These are phyloP conservation scores for Lasiodiplodia citricola DNA, from an alignment of 2,329 filamentous ascomycete genomes.

Conservation along the genomic window DNA sequence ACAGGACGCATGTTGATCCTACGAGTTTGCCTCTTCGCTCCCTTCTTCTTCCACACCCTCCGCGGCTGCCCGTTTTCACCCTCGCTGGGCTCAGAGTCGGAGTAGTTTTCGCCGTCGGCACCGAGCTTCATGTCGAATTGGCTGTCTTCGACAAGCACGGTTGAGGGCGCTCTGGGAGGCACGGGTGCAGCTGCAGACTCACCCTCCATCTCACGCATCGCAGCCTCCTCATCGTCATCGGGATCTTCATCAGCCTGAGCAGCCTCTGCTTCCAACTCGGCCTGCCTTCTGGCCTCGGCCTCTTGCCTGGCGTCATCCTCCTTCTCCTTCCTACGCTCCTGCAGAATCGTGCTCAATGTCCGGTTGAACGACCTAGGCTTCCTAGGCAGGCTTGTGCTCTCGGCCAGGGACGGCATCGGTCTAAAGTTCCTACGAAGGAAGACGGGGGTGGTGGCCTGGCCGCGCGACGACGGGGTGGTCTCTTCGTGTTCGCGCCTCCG, in stretches of 20 bases:
- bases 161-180: constrained; percentile 36
- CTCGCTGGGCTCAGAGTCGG: constrained; percentile 66
- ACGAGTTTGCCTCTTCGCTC: constrained; percentile 78
- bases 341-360: constrained; percentile 23
- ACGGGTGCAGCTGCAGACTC: constrained; percentile 40
- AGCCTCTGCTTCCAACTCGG: constrained; percentile 65
- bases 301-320: constrained; percentile 40
- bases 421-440: constrained; percentile 65
- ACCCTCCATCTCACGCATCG: constrained; percentile 72
- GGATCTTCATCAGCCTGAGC: constrained; percentile 36
- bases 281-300: constrained; percentile 51
- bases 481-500: constrained; percentile 48
- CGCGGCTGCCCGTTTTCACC: constrained; percentile 60
- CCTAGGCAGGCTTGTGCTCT: constrained; percentile 53
- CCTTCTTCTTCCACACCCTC: constrained; percentile 79
- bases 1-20: constrained; percentile 60
- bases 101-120: constrained; percentile 52
- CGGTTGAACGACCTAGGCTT: constrained; percentile 50
- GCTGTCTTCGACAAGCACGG: constrained; percentile 50
- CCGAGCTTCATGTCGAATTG: constrained; percentile 52
- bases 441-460: constrained; percentile 64
- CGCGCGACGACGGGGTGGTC: constrained; percentile 44
- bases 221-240: constrained; percentile 74
- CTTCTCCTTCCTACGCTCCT: constrained; percentile 31
- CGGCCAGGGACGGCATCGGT: constrained; percentile 60